Base-by-base conservation (phyloP, 2,329 filamentous ascomycete species). In the Zasmidium citrigriseum region DNA sequence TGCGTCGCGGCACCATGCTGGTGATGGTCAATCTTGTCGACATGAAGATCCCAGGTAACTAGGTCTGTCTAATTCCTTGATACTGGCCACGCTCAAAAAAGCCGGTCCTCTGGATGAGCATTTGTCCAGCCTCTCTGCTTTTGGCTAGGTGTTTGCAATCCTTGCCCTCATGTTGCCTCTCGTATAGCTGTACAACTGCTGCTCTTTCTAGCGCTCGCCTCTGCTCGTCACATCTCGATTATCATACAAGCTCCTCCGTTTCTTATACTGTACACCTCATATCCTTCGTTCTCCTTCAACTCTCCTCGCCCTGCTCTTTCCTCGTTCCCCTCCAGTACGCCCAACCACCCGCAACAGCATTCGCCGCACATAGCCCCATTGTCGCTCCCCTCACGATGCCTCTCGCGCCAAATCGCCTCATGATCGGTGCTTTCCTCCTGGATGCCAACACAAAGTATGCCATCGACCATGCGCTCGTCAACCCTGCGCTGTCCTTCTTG, bases 381-480 rank as follows among this genome's bases (percentile, higher is more conserved):
- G 82, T 82, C 4, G 75, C 75, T 3, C 82, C 82, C 64, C 83
- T 74, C n/a, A 82, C 75, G 27, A 80, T 66, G 0, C 83, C 82
- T 61, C 82, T 75, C 4, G 76, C 76, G 1, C 77, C 77, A 65
- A 83, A 80, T 61, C 79, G 81, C 54, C 74, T 75, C 51, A 72
- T 73, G 34, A 84, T 66, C 22, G 67, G 75, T 66, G 80, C 76
- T 60, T 80, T 83, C 65, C 87, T 77, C 61, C 87, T 77, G 57
- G 80, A 73, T 2, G 87, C 87, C 12, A 89, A 72, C 16, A 89
- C 70, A n/a, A 87, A 75, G 65, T 89, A 89, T 44, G 88, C 68
- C 0, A 84, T 85, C 27, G 83, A 87, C 84, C 86, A 87, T 0
- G 86, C 85, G 9, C 85, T 84, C 18, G 81, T 85, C 4, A 87